These are phyloP conservation scores for Acmispon strigosus DNA, from an alignment of 306 rosid genomes.

Conservation along the genomic window DNA sequence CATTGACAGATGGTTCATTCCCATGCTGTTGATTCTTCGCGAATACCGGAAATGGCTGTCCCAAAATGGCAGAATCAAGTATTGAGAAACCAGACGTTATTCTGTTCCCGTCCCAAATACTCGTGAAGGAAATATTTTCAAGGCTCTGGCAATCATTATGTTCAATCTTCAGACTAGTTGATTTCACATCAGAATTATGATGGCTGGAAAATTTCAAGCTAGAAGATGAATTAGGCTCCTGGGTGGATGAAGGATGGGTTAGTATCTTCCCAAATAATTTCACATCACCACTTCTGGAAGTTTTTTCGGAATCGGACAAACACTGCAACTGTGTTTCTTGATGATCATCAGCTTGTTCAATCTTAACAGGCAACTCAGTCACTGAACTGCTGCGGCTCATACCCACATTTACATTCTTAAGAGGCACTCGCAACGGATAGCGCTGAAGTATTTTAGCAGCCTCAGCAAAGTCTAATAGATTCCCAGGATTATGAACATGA, in stretches of 20 bases:
- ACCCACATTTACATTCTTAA: constrained; percentile 33
- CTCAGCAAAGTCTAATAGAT: constrained; percentile 15
- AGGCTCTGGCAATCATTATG: constrained; percentile 15
- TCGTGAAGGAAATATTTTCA: constrained; percentile 45
- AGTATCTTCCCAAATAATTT: constrained; percentile 77
- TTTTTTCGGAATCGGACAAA: constrained; percentile 47
- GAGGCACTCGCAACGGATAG: constrained; percentile 30
- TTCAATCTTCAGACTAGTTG: constrained; percentile 37
- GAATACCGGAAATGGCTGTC: constrained; percentile 41
- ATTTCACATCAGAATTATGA: constrained; percentile 36
- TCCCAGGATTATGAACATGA: constrained; percentile 23
- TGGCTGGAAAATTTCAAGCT: too few relatives aligned
- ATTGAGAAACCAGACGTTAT: constrained; percentile 41
- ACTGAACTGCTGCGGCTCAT: constrained; percentile 28
- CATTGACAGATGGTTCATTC: constrained; percentile 30
- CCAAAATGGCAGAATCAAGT: constrained; percentile 57
- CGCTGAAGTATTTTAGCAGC: constrained; percentile 33
- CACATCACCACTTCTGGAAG: constrained; percentile 56
- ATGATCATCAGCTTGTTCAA: constrained; percentile 23
- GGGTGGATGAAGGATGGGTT: constrained; percentile 37
- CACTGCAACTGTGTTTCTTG: constrained; percentile 23
- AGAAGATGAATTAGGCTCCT: constrained; percentile 29
- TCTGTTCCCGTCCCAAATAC: constrained; percentile 55
- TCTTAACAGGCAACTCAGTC: constrained; percentile 38
- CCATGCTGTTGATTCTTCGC: constrained; percentile 29